Evolutionary conservation across 78 protist genomes (phyloP).

Genomic region (Dictyostelium intermedium): DNA sequence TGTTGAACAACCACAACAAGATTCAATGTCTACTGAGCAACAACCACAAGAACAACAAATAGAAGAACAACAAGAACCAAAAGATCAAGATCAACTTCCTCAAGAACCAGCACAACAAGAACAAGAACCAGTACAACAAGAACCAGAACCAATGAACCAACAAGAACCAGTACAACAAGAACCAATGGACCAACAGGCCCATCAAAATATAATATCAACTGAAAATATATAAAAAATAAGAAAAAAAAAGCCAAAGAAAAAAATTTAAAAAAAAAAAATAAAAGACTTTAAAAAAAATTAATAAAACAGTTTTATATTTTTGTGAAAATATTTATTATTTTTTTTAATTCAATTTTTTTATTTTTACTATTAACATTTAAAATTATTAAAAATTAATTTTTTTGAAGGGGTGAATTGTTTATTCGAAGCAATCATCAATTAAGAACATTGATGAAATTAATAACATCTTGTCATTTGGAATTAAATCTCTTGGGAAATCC

Average conservation of each 20-base stretch:
- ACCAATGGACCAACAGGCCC: not conserved
- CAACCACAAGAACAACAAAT: not conserved
- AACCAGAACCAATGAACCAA: not conserved
- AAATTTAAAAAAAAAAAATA: not conserved
- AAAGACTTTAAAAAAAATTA: not conserved
- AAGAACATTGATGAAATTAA: constrained; percentile 35
- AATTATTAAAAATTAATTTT: not conserved
- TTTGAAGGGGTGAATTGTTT: not conserved
- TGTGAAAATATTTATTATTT: not conserved
- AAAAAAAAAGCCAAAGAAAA: not conserved
- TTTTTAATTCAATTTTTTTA: too few species aligned
- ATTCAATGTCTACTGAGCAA: not conserved
- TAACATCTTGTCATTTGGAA: constrained; percentile 45
- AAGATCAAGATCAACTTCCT: not conserved
- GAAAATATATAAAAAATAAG: not conserved
- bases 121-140: not conserved
- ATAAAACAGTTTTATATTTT: not conserved
- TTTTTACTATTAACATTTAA: too few species aligned
- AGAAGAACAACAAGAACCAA: not conserved
- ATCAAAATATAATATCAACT: not conserved
- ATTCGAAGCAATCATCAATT: constrained; percentile 62
- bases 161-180: not conserved
- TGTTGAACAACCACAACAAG: not conserved
- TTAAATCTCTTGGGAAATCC: constrained; percentile 23
- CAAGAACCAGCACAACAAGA: not conserved